Base-by-base conservation (phyloP, 2,329 filamentous ascomycete genomes). In the Venturia pyrina region DNA sequence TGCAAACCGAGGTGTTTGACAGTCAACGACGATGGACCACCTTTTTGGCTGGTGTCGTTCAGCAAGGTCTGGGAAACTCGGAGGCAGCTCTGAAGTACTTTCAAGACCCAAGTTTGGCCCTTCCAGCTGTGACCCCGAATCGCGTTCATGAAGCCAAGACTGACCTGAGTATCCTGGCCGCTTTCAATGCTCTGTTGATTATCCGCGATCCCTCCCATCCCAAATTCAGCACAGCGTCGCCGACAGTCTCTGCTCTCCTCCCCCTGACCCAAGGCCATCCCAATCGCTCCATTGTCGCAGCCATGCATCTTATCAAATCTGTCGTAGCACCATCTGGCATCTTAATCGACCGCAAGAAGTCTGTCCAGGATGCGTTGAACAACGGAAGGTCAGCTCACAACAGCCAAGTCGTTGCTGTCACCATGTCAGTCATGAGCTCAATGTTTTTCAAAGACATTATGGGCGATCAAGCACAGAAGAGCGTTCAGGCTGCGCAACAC, bases 371-470 rank as follows among this genome's bases (percentile, higher is more conserved):
- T 48, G 89, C 91, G 1, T 82, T 96, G 53, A 82, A 83, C 48
- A 85, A 86, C 2, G 88, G 90, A 15, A 88, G 88, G 69, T 80
- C 81, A 8, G 87, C 89, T 10, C 81, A 82, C 65, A 96, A 96
- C 73, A 85, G 85, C 40, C 89, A 96, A 69, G 88, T 93, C 65
- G 83, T 92, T n/a, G 88, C 88, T 61, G 89, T 97, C 69, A 87
- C 89, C 6, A 84, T 97, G 67, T 92, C 87, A 70, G 87, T 95
- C 69, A 96, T 97, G 89, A 89, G 89, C 64, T 87, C 84, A 72
- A 85, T 87, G 63, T 89, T 96, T 72, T 97, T 93, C 75, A 87
- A 88, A 59, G 89, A 89, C 67, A 88, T 93, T 17, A 86, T 96
- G 4, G 91, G 91, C 62, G 77, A 79, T 46, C 80, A 82, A 69